Conservation (phyloP, 805 yeast species). For the Starmerella lactis-condensi region DNA sequence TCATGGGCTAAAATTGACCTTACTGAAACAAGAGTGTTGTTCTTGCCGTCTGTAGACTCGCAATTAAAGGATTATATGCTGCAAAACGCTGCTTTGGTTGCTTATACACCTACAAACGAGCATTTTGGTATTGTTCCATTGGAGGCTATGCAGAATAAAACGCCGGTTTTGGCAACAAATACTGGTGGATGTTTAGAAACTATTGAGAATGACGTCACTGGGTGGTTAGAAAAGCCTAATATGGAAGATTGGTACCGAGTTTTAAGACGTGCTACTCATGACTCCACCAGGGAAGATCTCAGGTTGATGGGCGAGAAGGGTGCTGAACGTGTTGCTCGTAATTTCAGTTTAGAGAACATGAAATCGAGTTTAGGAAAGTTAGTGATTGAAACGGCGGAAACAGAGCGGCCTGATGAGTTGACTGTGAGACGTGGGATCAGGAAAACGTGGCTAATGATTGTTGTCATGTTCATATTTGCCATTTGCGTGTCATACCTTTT, state of each 20-base stretch:
- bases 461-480: not conserved
- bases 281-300: constrained; percentile 13
- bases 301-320: constrained; percentile 16
- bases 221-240: constrained; percentile 24
- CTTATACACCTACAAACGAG: constrained; percentile 81
- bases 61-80: constrained; percentile 45
- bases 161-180: constrained; percentile 70
- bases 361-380: constrained; percentile 18
- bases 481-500: no score
- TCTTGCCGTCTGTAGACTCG: constrained; percentile 64
- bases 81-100: constrained; percentile 35
- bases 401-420: no score
- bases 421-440: constrained; percentile 7
- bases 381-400: constrained; percentile 9
- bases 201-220: constrained; percentile 27
- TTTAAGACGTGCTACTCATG: constrained; percentile 17
- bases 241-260: constrained; percentile 23
- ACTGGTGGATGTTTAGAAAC: constrained; percentile 92
- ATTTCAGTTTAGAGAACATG: constrained; percentile 22
- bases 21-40: constrained; percentile 33
- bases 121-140: constrained; percentile 97
- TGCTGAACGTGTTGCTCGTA: constrained; percentile 17
- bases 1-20: constrained; percentile 9
- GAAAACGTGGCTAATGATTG: no score
- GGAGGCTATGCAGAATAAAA: constrained; percentile 74